Conservation (phyloP, 306 rosid species). For the Pyrus pyrifolia region DNA sequence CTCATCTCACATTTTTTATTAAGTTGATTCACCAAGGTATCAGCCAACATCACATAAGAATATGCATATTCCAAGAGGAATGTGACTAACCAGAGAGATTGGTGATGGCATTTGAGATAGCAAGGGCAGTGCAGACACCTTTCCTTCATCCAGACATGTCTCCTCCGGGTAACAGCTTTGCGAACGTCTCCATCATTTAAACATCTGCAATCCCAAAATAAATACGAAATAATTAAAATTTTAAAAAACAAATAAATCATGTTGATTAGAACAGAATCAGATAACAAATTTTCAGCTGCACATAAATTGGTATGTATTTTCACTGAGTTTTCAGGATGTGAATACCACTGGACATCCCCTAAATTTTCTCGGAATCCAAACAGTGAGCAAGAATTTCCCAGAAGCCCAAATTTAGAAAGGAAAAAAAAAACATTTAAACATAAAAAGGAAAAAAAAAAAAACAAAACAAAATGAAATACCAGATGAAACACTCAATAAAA, state of each 20-base stretch:
- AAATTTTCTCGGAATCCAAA: background rate
- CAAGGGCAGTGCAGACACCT: slow-evolving; percentile 92
- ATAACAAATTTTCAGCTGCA: background rate
- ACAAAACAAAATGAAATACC: slow-evolving; percentile 33
- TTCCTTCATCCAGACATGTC: slow-evolving; percentile 98
- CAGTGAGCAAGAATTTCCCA: background rate
- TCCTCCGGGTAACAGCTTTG: slow-evolving; percentile 82
- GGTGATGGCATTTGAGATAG: slow-evolving; percentile 86
- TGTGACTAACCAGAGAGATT: slow-evolving; percentile 78
- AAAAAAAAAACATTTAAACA: background rate
- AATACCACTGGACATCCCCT: background rate
- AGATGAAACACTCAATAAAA: slow-evolving; percentile 22
- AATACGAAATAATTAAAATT: background rate
- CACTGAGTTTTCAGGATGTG: background rate
- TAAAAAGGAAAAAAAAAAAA: background rate
- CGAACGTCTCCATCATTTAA: slow-evolving; percentile 95
- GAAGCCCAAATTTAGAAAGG: background rate
- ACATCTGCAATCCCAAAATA: slow-evolving; percentile 35
- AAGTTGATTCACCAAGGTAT: too few relatives aligned
- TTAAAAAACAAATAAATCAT: background rate
- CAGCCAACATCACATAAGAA: background rate
- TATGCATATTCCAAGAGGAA: background rate
- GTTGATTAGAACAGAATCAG: background rate
- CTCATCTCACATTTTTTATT: too few relatives aligned
- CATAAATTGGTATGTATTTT: background rate